Percentiles rank a stretch among this genome's conserved stretches.
These are phyloP conservation scores for Aspergillus intermedius DNA, from an alignment of 2,329 filamentous ascomycete species.

Conservation along the genomic window DNA sequence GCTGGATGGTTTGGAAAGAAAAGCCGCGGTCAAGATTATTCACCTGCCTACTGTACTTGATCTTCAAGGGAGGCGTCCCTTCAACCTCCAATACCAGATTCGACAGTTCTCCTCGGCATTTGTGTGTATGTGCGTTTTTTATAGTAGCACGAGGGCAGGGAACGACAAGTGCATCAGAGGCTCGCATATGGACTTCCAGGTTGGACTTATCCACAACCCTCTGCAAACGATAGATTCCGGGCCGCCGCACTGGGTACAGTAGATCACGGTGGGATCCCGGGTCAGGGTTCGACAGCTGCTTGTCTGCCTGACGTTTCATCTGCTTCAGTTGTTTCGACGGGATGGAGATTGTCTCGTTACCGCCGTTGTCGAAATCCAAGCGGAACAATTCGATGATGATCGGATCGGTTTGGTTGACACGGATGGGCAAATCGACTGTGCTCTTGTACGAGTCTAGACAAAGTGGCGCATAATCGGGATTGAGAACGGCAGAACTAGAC, in stretches of 20 bases:
- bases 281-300: slow-evolving; percentile 45
- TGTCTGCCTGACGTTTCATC: slow-evolving; percentile 64
- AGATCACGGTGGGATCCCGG: slow-evolving; percentile 58
- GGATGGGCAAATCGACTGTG: slow-evolving; percentile 67
- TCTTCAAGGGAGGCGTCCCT: slow-evolving; percentile 83
- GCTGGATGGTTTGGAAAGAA: slow-evolving; percentile 88
- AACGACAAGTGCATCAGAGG: slow-evolving; percentile 75
- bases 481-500: slow-evolving; percentile 70
- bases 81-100: slow-evolving; percentile 75
- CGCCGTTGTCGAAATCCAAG: slow-evolving; percentile 72
- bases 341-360: slow-evolving; percentile 73
- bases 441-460: slow-evolving; percentile 64
- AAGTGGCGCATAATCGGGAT: slow-evolving; percentile 72
- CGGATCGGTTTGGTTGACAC: slow-evolving; percentile 88
- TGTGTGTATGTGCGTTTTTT: slow-evolving; percentile 56
- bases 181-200: slow-evolving; percentile 74
- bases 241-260: slow-evolving; percentile 70
- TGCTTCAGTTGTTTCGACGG: slow-evolving; percentile 66
- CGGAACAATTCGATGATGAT: slow-evolving; percentile 83
- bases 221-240: slow-evolving; percentile 77
- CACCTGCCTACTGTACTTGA: slow-evolving; percentile 83
- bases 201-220: slow-evolving; percentile 90
- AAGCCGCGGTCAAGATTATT: slow-evolving; percentile 78
- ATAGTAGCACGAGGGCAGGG: slow-evolving; percentile 75
- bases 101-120: slow-evolving; percentile 82